Percentiles rank a stretch among this genome's conserved stretches.
Conservation (phyloP, 2,329 filamentous ascomycete species). For the Botryotinia calthae region DNA sequence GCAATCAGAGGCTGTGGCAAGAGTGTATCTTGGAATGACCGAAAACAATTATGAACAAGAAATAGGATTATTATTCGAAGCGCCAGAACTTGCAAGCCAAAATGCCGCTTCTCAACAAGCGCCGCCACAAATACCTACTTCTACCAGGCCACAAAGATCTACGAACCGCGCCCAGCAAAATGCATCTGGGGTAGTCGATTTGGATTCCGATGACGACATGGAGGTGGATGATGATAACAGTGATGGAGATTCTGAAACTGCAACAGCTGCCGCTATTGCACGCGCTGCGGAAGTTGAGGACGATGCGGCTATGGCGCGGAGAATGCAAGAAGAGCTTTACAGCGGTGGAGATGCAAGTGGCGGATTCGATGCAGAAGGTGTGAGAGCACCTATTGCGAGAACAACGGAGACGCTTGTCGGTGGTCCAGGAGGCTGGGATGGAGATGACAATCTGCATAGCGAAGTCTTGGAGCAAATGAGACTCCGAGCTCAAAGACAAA, state of each 20-base stretch:
- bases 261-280: conserved; percentile 40
- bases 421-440: conserved; percentile 53
- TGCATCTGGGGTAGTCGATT: conserved; percentile 62
- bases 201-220: conserved; percentile 77
- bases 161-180: conserved; percentile 43
- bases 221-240: conserved; percentile 46
- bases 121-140: conserved; percentile 35
- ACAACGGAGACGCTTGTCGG: conserved; percentile 90
- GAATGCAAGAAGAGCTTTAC: conserved; percentile 90
- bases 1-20: conserved; percentile 68
- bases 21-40: conserved; percentile 81
- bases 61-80: conserved; percentile 86
- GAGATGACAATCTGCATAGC: conserved; percentile 43
- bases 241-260: conserved; percentile 37
- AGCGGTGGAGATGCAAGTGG: conserved; percentile 48
- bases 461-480: conserved; percentile 33
- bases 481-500: conserved; percentile 37
- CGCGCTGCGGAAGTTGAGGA: conserved; percentile 68
- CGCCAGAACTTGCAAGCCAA: conserved; percentile 61
- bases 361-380: conserved; percentile 53
- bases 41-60: conserved; percentile 81
- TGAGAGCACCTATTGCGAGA: conserved; percentile 86
- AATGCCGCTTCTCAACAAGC: conserved; percentile 26
- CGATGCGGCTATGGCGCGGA: conserved; percentile 88
- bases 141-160: conserved; percentile 31